These are phyloP conservation scores for Aspergillus mulundensis DNA, from an alignment of 495 filamentous ascomycete genomes.

Conservation along the genomic window DNA sequence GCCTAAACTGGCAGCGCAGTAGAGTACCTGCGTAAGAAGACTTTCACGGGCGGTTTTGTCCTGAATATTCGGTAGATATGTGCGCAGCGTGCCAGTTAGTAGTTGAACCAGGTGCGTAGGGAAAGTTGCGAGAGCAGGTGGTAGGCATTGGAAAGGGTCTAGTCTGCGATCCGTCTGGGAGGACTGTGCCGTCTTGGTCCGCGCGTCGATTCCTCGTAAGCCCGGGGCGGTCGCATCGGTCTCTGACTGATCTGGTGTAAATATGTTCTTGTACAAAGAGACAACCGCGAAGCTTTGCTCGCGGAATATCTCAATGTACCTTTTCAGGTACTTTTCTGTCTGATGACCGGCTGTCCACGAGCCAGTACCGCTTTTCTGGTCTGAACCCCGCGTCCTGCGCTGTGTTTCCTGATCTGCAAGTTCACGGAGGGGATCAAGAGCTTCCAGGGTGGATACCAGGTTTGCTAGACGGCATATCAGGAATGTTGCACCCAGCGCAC, in stretches of 20 bases:
- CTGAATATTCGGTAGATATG: conserved; percentile 77
- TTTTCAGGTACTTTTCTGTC: conserved; percentile 89
- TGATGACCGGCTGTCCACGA: conserved; percentile 79
- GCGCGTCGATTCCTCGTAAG: conserved; percentile 33
- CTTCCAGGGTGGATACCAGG: conserved; percentile 73
- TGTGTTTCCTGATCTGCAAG: conserved; percentile 84
- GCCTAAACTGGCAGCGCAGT: conserved; percentile 90
- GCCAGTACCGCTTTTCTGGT: conserved; percentile 22
- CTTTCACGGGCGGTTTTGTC: conserved; percentile 78
- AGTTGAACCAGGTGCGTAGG: conserved; percentile 80
- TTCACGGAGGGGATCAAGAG: conserved; percentile 79
- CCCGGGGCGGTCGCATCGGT: conserved; percentile 30
- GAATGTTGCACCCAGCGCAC: conserved; percentile 78
- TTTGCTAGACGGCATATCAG: conserved; percentile 81
- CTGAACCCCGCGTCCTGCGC: conserved; percentile 28
- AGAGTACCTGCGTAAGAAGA: conserved; percentile 88
- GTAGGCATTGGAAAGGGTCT: conserved; percentile 65
- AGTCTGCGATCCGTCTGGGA: conserved; percentile 21
- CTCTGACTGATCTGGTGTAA: conserved; percentile 52
- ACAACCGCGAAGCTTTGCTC: conserved; percentile 97
- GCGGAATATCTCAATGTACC: conserved; percentile 96
- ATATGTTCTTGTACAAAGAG: conserved; percentile 87
- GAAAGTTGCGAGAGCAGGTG: conserved; percentile 77
- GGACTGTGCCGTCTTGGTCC: conserved; percentile 21
- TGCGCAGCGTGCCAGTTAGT: conserved; percentile 70